These are phyloP conservation scores for Crithidia acanthocephali DNA, from an alignment of 208 protist genomes.

Conservation along the genomic window DNA sequence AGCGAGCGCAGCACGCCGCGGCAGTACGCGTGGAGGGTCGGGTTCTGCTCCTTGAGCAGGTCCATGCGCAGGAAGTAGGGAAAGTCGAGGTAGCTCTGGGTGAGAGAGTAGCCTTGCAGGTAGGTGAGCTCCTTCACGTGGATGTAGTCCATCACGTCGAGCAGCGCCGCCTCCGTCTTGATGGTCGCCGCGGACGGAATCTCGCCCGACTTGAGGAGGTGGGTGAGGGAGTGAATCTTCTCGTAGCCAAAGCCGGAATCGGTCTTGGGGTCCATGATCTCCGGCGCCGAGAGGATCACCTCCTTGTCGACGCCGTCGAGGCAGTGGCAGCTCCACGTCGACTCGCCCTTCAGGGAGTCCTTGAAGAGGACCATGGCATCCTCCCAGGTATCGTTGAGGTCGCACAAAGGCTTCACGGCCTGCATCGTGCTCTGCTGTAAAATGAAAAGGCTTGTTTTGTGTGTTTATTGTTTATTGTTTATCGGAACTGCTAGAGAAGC, in stretches of 20 bases:
- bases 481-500: no score
- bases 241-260: slow-evolving; percentile 76
- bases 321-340: slow-evolving; percentile 68
- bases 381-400: slow-evolving; percentile 75
- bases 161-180: slow-evolving; percentile 39
- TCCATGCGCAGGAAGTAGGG: slow-evolving; percentile 77
- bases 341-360: slow-evolving; percentile 34
- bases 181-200: slow-evolving; percentile 60
- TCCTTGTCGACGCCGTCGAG: slow-evolving; percentile 72
- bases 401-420: slow-evolving; percentile 42
- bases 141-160: slow-evolving; percentile 85
- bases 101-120: slow-evolving; percentile 72
- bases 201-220: slow-evolving; percentile 43
- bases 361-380: slow-evolving; percentile 67
- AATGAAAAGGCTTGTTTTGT: no score
- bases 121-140: slow-evolving; percentile 69
- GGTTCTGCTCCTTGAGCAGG: slow-evolving; percentile 64
- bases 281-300: slow-evolving; percentile 75
- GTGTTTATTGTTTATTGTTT: no score
- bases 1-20: slow-evolving; percentile 65
- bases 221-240: slow-evolving; percentile 50
- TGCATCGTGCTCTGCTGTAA: slow-evolving; percentile 20
- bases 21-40: slow-evolving; percentile 72
- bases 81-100: slow-evolving; percentile 74
- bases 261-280: slow-evolving; percentile 91